Conservation (phyloP, 2,329 filamentous ascomycete genomes). For the Corinectria fuckeliana region DNA sequence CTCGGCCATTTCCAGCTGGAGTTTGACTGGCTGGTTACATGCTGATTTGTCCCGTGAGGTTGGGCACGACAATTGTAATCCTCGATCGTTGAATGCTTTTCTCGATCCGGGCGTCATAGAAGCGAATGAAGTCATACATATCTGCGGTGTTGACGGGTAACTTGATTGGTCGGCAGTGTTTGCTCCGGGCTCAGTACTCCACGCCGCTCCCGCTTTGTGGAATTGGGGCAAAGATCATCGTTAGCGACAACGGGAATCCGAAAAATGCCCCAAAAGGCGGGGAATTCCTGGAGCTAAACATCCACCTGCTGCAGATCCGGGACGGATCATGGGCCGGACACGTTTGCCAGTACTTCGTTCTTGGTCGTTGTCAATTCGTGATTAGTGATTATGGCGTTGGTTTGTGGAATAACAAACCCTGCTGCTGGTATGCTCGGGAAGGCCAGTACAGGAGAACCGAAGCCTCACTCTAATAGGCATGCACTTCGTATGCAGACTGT, state of each 20-base stretch:
- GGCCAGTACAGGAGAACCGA: too few species aligned
- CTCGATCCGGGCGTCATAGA: constrained; percentile 27
- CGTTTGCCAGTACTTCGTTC: too few species aligned
- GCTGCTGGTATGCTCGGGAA: too few species aligned
- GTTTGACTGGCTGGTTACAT: constrained; percentile 1
- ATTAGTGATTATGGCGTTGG: too few species aligned
- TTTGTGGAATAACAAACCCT: too few species aligned
- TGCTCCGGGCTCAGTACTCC: background rate
- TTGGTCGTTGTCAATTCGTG: background rate
- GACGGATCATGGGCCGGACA: background rate
- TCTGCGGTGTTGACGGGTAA: background rate
- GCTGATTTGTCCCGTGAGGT: background rate
- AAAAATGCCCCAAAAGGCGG: background rate
- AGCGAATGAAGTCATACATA: constrained; percentile 37
- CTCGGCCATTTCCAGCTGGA: background rate
- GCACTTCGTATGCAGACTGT: too few species aligned
- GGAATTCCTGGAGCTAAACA: background rate
- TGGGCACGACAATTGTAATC: constrained; percentile 10
- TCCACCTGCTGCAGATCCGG: background rate
- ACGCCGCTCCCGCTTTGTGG: background rate
- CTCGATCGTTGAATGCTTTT: constrained; percentile 29
- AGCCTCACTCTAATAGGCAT: too few species aligned
- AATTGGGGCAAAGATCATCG: constrained; percentile 4
- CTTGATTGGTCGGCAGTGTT: background rate
- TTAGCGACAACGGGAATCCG: background rate